Evolutionary conservation across 1,284 basidiomycete species (phyloP), one percentile per base, ranked within the genome.

Genomic region (Vanrija sp.): DNA sequence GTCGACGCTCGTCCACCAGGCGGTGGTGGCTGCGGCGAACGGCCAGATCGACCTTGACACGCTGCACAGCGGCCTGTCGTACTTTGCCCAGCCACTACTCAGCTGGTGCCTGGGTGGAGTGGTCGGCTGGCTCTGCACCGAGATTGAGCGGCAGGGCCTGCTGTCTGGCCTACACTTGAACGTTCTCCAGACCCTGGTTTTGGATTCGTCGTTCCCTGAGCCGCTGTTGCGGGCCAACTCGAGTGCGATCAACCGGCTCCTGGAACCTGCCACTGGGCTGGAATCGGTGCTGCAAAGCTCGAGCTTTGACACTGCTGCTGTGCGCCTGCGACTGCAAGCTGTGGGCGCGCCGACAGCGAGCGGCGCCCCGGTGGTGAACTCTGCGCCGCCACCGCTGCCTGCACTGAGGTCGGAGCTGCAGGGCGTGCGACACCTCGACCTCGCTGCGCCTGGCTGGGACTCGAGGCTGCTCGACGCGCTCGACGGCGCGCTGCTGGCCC

Each of bases 71-170:
- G 80, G 79, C 1, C 65, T 81, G 16, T 78, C 77, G 8, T 81
- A 80, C 67, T 81, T 81, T 55, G 71, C 77, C 2, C 78, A 81
- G 57, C 78, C 79, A 18, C 64, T 81, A 1, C 66, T 82, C 4
- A 77, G 75, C 59, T 82, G 78, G 72, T 76, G 78, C 10, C 62
- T 80, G n/a, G 77, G 77, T 3, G 76, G 76, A 0, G 77, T 79
- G 12, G 60, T 81, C 47, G 60, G 61, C 1, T 78, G 77, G 77
- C 62, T 77, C 7, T 69, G 66, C 35, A 49, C 45, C 16, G 75
- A 77, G 60, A 70, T 72, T 23, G 59, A 63, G 35, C 59, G 75
- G 7, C 67, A 71, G 51, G 73, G 75, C 5, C 51, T 64, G 4
- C 53, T 73, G 12, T 71, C 73, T 0, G 66, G 66, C 0, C 49